These are phyloP conservation scores for Neofusicoccum kwambonambiense DNA, from an alignment of 2,329 filamentous ascomycete genomes.

Conservation along the genomic window DNA sequence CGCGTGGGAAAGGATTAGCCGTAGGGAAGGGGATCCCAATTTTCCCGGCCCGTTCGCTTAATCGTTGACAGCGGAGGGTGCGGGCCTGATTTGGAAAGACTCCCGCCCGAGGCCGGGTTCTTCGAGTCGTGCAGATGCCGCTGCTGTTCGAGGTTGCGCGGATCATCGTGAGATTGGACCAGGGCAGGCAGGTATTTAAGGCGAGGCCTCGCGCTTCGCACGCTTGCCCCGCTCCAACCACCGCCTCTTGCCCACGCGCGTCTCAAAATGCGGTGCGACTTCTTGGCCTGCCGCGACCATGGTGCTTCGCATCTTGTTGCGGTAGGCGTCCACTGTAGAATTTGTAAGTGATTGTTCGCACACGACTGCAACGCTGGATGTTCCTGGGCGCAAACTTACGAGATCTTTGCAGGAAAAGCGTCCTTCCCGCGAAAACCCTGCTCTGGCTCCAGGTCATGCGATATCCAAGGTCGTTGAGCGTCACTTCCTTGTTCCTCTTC, in stretches of 20 bases:
- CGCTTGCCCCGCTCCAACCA: conserved; percentile 50
- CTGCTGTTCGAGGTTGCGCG: conserved; percentile 11
- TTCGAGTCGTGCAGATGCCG: conserved; percentile 14
- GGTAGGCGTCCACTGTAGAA: conserved; percentile 80
- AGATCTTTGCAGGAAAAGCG: conserved; percentile 85
- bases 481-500: conserved; percentile 77
- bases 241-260: conserved; percentile 75
- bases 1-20: conserved; percentile 9
- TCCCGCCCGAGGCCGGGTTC: conserved; percentile 6
- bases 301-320: conserved; percentile 82
- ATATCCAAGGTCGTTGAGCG: conserved; percentile 88
- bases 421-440: conserved; percentile 81
- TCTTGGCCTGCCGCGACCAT: conserved; percentile 79
- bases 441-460: conserved; percentile 97
- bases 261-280: conserved; percentile 84
- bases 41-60: conserved; percentile 18
- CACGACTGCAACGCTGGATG: not conserved
- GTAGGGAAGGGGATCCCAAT: conserved; percentile 18
- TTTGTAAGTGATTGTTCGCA: conserved; percentile 24
- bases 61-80: conserved; percentile 12
- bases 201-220: conserved; percentile 36
- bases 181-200: conserved; percentile 20
- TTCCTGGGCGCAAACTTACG: conserved; percentile 60
- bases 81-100: conserved; percentile 8
- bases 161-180: conserved; percentile 17